These are phyloP conservation scores for Huntiella omanensis DNA, from an alignment of 2,329 filamentous ascomycete genomes.

Conservation along the genomic window DNA sequence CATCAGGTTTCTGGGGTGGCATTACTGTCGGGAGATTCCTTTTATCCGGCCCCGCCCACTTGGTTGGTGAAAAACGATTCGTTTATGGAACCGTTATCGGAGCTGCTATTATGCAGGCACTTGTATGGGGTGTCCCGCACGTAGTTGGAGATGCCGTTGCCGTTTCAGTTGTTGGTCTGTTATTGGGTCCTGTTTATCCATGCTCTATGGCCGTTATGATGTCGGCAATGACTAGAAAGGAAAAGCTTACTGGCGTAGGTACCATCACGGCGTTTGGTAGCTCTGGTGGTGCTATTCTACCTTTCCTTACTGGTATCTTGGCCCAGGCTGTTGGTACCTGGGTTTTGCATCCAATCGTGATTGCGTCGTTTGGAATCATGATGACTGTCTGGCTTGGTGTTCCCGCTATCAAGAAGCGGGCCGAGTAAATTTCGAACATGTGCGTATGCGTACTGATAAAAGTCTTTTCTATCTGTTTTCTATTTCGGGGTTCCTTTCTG, in stretches of 20 bases:
- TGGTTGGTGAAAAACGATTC: slow-evolving; percentile 50
- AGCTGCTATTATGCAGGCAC: slow-evolving; percentile 48
- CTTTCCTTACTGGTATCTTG: slow-evolving; percentile 45
- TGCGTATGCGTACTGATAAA: too few species aligned
- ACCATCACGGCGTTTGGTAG: slow-evolving; percentile 53
- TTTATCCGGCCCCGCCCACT: slow-evolving; percentile 45
- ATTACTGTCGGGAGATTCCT: slow-evolving; percentile 61
- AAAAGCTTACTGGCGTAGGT: slow-evolving; percentile 45
- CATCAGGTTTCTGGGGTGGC: slow-evolving; percentile 51
- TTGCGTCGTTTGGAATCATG: slow-evolving; percentile 48
- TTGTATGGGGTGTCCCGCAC: slow-evolving; percentile 63
- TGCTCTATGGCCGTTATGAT: slow-evolving; percentile 49
- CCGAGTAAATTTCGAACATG: slow-evolving; percentile 24
- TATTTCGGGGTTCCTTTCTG: too few species aligned
- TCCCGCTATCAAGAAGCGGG: slow-evolving; percentile 38
- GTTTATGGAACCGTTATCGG: slow-evolving; percentile 44
- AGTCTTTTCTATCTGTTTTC: too few species aligned
- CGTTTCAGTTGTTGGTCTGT: slow-evolving; percentile 49
- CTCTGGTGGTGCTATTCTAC: slow-evolving; percentile 47
- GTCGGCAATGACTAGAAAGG: slow-evolving; percentile 34
- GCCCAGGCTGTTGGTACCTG: slow-evolving; percentile 44
- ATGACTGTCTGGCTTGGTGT: slow-evolving; percentile 42
- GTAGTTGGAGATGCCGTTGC: slow-evolving; percentile 51
- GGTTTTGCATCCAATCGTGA: slow-evolving; percentile 48
- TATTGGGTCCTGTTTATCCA: slow-evolving; percentile 65